phyloP scores from a whole-genome alignment of 2,329 filamentous ascomycete genomes.

The Zasmidium citrigriseum region DNA sequence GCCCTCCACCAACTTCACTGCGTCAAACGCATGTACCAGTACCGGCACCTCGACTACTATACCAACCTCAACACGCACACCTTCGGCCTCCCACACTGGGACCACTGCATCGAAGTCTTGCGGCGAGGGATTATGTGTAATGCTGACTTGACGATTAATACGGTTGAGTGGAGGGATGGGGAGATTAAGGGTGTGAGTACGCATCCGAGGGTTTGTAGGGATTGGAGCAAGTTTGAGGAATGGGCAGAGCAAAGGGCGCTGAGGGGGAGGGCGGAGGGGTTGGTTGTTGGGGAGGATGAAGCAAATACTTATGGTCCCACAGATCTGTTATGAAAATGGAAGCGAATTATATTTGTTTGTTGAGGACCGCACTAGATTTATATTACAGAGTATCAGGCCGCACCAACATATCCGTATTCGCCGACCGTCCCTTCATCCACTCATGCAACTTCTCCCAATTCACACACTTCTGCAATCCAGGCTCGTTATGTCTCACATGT shows the following conservation, averaged over 20 bases:
- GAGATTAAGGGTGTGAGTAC: conserved; percentile 6
- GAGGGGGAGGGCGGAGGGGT: not conserved
- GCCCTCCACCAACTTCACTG: conserved; percentile 17
- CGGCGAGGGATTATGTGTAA: conserved; percentile 13
- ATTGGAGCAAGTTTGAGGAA: conserved; percentile 13
- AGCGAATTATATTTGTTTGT: too few relatives aligned
- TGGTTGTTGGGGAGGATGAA: not conserved
- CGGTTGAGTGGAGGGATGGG: conserved; percentile 10
- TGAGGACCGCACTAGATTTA: not conserved
- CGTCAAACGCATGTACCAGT: conserved; percentile 18
- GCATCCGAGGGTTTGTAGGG: conserved; percentile 10
- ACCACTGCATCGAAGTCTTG: conserved; percentile 16
- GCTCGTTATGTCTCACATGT: conserved; percentile 9
- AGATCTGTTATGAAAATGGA: too few relatives aligned
- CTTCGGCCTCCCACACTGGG: conserved; percentile 9
- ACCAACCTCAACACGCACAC: conserved; percentile 5
- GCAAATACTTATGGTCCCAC: not conserved
- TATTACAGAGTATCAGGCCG: not conserved
- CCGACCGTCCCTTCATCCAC: conserved; percentile 12
- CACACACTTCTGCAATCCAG: conserved; percentile 11
- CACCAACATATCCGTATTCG: conserved; percentile 10
- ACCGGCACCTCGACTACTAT: conserved; percentile 10
- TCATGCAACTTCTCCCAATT: conserved; percentile 14
- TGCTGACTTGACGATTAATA: conserved; percentile 14
- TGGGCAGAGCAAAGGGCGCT: conserved; percentile 10